Conservation (phyloP, 208 protist species). For the Trypanosoma cruzi region DNA sequence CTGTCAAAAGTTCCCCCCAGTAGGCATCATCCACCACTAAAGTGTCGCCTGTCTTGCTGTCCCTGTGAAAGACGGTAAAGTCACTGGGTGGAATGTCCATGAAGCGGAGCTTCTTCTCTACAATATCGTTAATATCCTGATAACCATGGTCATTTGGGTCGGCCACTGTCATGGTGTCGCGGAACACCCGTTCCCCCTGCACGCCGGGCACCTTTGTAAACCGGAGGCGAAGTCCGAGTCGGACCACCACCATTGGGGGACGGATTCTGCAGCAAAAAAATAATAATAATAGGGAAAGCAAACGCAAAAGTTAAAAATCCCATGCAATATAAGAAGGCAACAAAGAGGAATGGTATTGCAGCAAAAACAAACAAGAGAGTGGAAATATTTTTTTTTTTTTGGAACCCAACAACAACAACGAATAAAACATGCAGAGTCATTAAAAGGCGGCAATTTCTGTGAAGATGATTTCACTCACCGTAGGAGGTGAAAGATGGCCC, state of each 20-base stretch:
- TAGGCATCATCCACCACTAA: conserved; percentile 83
- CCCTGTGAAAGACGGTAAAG: conserved; percentile 66
- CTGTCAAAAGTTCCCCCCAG: conserved; percentile 41
- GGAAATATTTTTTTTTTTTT: neutral
- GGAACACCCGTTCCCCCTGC: conserved; percentile 69
- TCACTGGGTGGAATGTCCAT: conserved; percentile 61
- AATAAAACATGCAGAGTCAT: neutral
- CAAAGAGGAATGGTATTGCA: neutral
- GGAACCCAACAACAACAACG: neutral
- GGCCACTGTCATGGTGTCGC: conserved; percentile 42
- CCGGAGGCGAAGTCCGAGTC: conserved; percentile 43
- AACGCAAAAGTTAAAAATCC: neutral
- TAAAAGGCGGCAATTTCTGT: neutral
- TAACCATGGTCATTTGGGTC: conserved; percentile 59
- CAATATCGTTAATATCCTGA: conserved; percentile 60
- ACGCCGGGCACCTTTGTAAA: conserved; percentile 71
- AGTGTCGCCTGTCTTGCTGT: conserved; percentile 51
- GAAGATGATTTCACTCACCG: conserved; percentile 14
- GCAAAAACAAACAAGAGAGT: conserved; percentile 1
- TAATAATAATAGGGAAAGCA: neutral
- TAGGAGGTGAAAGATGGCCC: conserved; percentile 45
- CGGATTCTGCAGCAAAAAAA: neutral
- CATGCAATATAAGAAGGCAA: neutral
- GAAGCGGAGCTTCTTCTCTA: conserved; percentile 77
- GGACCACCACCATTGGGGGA: conserved; percentile 15